Evolutionary conservation across 208 protist species (phyloP), one percentile per base, ranked within the genome.

Genomic region (Trypanosoma lewisi): DNA sequence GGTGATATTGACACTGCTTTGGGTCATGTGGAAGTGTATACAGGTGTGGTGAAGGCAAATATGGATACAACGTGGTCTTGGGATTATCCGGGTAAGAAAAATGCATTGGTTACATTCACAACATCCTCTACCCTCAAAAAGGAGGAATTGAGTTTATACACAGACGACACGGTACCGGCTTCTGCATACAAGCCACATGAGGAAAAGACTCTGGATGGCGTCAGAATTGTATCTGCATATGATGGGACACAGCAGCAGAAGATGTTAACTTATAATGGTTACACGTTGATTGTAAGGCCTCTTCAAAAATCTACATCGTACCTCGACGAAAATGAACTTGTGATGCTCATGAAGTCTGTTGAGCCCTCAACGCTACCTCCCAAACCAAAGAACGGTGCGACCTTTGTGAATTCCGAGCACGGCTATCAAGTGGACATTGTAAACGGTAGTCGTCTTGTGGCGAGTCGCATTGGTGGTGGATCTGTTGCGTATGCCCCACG

Each of bases 41-140:
- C 83, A 6, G 80, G 80, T 39, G 48, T 48, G 27, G 67, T 87
- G 0, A 66, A 63, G 21, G 54, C 82, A 37, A 39, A 81, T 36
- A 77, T 83, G 42, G 83, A 90, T 70, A 77, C 83, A 8, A 82
- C 71, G 4, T 87, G 80, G 80, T 70, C 23, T 61, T 86, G 80
- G 77, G 57, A 56, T 19, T 80, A 73, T 55, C 60, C 56, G 4
- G 61, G 49, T 25, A 59, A 54, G 19, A 28, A 67, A 42, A 37
- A 27, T 31, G 64, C 77, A n/a, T 70, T 87, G 1, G 78, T 68
- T 9, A 50, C 60, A 21, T 84, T 85, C 37, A 60, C 77, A 57
- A 75, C 78, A 17, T 50, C 67, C 7, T 87, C 84, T 21, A 69
- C 71, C 4, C 70, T 72, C 23, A 91, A 91, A 65, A 80, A 72